Base-by-base conservation (phyloP, 495 filamentous ascomycete species). In the Talaromyces thailandensis region DNA sequence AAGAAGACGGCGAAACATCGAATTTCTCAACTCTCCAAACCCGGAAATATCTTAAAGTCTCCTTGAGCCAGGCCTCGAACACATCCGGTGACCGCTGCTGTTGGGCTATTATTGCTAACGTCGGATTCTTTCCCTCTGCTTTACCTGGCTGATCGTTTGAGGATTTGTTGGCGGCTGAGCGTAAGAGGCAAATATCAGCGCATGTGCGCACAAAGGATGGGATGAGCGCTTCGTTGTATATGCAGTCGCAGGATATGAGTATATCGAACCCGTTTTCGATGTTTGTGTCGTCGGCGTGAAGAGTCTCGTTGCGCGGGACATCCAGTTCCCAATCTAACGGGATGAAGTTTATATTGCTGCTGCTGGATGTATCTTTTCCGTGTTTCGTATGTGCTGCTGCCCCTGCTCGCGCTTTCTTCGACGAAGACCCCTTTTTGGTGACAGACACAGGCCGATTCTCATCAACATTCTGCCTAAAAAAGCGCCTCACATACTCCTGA, bases 221-320 rank as follows among this genome's bases (percentile, higher is more conserved):
- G 16, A 97, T 84, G 3, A 98, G 82, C 5, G 86, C 80, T 65
- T 96, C 91, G 70, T 93, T 92, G 75, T 94, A 96, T 70, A 96
- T 87, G 67, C 91, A 95, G 69, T 95, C 91, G 72, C 90, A 95
- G 5, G 92, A 91, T 21, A 93, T 71, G 4, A 96, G 79, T 2
- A 81, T 75, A 63, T 91, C 87, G 61, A 79, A 74, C 24, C 73
- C 74, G 12, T 57, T 59, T 62, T 78, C 76, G 24, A n/a, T 2
- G 32, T 24, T 56, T 2, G 21, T 31, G 24, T 61, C 61, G 26
- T 24, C 11, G 18, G 53, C 35, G 28, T 65, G 57, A 65, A 73
- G 12, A 32, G 75, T 75, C 21, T 79, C 60, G 3, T 67, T 67
- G 3, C 56, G 64, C 0, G 76, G 70, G 25, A 70, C 62, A 64